Conservation (phyloP, 2,329 filamentous ascomycete genomes). For the Emmonsiellopsis sp. region DNA sequence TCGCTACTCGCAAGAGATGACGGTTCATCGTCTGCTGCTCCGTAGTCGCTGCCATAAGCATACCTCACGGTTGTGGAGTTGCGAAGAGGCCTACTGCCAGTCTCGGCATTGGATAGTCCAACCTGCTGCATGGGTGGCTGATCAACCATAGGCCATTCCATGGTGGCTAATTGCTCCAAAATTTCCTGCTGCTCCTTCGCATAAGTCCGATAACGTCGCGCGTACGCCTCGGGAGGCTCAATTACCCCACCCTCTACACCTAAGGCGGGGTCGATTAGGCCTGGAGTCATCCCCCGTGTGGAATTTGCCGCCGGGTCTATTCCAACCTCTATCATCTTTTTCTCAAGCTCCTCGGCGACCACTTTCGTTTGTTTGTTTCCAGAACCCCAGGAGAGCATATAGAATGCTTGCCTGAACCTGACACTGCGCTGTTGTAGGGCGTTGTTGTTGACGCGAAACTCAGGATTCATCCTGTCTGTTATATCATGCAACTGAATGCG, state of each 20-base stretch:
- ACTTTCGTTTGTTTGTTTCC: slow-evolving; percentile 15
- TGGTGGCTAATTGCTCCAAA: not conserved
- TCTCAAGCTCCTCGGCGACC: slow-evolving; percentile 5
- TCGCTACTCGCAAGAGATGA: no score
- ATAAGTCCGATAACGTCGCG: not conserved
- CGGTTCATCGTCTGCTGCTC: no score
- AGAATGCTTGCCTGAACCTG: slow-evolving; percentile 18
- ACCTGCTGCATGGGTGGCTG: not conserved
- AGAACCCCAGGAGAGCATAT: slow-evolving; percentile 19
- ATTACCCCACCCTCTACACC: slow-evolving; percentile 9
- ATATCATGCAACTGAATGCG: slow-evolving; percentile 21
- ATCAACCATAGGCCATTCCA: not conserved
- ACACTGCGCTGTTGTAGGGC: slow-evolving; percentile 20
- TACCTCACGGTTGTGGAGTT: no score
- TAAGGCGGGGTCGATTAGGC: slow-evolving; percentile 8
- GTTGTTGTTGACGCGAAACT: slow-evolving; percentile 14
- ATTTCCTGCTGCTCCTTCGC: not conserved
- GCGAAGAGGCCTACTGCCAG: no score
- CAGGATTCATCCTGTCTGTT: slow-evolving; percentile 17
- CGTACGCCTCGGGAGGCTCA: slow-evolving; percentile 3
- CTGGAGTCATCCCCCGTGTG: slow-evolving; percentile 14
- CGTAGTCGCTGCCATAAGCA: no score
- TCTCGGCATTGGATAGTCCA: no score
- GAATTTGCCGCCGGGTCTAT: slow-evolving; percentile 9
- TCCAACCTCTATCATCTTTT: not conserved